Conservation (phyloP, 345 rosid genomes). For the Iberis pinnata region DNA sequence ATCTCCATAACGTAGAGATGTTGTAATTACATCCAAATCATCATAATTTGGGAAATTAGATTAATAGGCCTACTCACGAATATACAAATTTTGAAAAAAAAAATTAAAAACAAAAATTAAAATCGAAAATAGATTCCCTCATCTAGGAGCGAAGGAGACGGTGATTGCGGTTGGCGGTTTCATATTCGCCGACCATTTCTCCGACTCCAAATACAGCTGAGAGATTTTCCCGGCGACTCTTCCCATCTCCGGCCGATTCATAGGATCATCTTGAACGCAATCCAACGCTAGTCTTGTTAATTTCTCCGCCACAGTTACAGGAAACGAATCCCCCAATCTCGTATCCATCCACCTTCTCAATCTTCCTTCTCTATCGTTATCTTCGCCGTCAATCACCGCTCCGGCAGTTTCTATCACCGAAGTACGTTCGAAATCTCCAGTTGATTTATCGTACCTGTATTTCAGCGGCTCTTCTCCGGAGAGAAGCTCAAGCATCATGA, state of each 20-base stretch:
- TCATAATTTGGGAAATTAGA: too few species aligned
- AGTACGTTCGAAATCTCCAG: conserved; percentile 42
- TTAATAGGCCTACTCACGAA: background rate
- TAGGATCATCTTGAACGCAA: conserved; percentile 58
- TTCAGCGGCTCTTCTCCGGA: conserved; percentile 74
- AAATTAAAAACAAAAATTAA: background rate
- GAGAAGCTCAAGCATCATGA: conserved; percentile 65
- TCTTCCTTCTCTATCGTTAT: conserved; percentile 26
- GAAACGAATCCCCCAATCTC: conserved; percentile 72
- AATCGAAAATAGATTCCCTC: conserved; percentile 1
- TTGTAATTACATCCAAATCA: too few species aligned
- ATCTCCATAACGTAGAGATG: too few species aligned
- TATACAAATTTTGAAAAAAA: background rate
- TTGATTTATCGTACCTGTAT: conserved; percentile 41
- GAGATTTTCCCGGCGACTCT: conserved; percentile 82
- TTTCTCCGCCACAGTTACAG: conserved; percentile 55
- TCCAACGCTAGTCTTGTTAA: conserved; percentile 53
- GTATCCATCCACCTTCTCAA: conserved; percentile 69
- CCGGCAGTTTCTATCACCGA: conserved; percentile 60
- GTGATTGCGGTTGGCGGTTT: conserved; percentile 49
- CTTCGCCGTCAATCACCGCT: conserved; percentile 33
- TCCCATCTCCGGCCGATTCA: conserved; percentile 71
- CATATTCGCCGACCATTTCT: conserved; percentile 47
- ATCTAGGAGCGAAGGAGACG: conserved; percentile 57
- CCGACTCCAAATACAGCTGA: conserved; percentile 50